Base-by-base conservation (phyloP, 2,329 filamentous ascomycete species). In the Alternaria alternata region DNA sequence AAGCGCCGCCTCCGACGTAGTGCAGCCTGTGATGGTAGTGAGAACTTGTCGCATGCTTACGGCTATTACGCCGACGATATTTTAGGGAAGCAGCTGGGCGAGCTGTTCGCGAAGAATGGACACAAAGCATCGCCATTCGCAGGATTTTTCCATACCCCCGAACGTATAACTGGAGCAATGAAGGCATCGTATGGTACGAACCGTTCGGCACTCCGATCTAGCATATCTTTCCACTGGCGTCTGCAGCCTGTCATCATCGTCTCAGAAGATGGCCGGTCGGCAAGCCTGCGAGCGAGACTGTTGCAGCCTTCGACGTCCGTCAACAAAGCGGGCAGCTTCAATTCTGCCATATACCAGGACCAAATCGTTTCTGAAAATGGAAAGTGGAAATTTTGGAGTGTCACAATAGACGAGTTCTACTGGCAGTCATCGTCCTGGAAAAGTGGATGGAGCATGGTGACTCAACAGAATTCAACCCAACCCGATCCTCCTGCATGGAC, bases 331-430 rank as follows among this genome's bases (percentile, higher is more conserved):
- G 70, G 70, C 2, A 63, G 59, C 24, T 71, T 72, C 60, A 71
- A 72, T 53, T 61, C 60, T 24, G 71, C 68, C 0, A 72, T 74
- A 5, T 71, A 72, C 53, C 69, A 74, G 39, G 68, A 72, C 54
- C 71, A 74, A 48, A 64, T 72, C 34, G 67, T 72, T 5, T 61
- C 69, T 3, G 67, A 71, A 32, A 57, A 72, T 32, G 65, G 69
- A 0, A 68, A 64, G 42, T 74, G 69, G 69, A 59, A 67, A 7
- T 54, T 72, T 18, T 72, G 69, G 71, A 72, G 66, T 57, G 63
- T 72, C 14, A 72, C 68, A 0, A 72, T 72, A 26, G 71, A 74
- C 38, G 70, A 72, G 44, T 70, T 71, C 47, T 74, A 74, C 57
- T 72, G 71, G 68, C 57, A 64, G 38, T 72, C 66, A 5, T 47